These are phyloP conservation scores for Lenzites betulinus DNA, from an alignment of 768 basidiomycete species.

Conservation along the genomic window DNA sequence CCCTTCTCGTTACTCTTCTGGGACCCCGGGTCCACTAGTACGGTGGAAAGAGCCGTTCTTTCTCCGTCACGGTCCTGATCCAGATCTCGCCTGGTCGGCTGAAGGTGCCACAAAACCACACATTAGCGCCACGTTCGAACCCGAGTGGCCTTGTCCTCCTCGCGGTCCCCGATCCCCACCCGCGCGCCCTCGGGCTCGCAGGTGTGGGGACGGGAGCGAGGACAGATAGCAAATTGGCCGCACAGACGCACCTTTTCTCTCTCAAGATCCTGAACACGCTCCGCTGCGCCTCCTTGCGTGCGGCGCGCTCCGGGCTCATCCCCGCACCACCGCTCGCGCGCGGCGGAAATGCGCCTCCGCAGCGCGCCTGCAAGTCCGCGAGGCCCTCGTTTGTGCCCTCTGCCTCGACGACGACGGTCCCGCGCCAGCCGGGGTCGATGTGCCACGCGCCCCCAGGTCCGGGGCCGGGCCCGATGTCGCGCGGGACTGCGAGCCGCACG, in stretches of 20 bases:
- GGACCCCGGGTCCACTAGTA: no score
- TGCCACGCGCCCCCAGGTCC: conserved; percentile 57
- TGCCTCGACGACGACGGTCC: conserved; percentile 79
- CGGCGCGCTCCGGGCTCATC: conserved; percentile 33
- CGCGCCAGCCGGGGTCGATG: conserved; percentile 83
- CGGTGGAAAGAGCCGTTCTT: conserved; percentile 54
- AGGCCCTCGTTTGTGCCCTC: conserved; percentile 88
- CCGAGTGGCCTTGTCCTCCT: no score
- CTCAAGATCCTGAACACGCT: conserved; percentile 72
- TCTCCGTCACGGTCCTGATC: conserved; percentile 65
- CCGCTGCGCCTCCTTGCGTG: conserved; percentile 43
- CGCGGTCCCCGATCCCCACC: conserved; percentile 1
- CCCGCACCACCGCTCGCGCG: conserved; percentile 38
- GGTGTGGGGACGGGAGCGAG: no score
- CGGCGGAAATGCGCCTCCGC: conserved; percentile 69
- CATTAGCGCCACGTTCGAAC: no score
- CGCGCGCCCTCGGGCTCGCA: not conserved
- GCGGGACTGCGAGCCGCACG: conserved; percentile 35
- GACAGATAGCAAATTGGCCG: not conserved
- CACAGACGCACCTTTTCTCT: conserved; percentile 65
- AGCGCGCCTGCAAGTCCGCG: conserved; percentile 73
- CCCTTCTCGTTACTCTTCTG: no score
- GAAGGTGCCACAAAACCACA: conserved; percentile 4
- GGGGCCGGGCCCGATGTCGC: conserved; percentile 31
- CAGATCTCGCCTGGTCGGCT: conserved; percentile 78